These are phyloP conservation scores for Perilla frutescens DNA, from an alignment of 257 asterid species.

Conservation along the genomic window DNA sequence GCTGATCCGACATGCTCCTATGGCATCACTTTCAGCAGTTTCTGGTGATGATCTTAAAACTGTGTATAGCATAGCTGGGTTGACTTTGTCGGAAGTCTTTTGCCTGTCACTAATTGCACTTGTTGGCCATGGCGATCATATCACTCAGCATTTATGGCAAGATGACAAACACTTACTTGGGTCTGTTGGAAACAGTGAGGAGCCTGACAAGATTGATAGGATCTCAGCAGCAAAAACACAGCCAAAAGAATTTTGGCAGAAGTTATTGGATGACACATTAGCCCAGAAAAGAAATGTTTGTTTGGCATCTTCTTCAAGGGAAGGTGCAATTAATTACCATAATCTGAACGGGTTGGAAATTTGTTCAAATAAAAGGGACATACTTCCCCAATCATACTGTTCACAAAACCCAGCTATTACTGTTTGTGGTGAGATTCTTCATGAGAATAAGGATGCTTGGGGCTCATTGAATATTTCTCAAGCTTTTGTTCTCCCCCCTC, in stretches of 20 bases:
- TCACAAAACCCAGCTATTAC: slow-evolving; percentile 86
- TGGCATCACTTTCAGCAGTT: slow-evolving; percentile 48
- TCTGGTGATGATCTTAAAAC: slow-evolving; percentile 44
- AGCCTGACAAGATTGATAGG: slow-evolving; percentile 38
- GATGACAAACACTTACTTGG: slow-evolving; percentile 51
- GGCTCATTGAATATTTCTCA: slow-evolving; percentile 73
- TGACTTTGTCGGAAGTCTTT: slow-evolving; percentile 90
- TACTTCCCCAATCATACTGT: slow-evolving; percentile 45
- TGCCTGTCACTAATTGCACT: slow-evolving; percentile 84
- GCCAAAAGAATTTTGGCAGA: slow-evolving; percentile 69
- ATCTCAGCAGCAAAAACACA: slow-evolving; percentile 36
- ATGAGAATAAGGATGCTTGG: slow-evolving; percentile 66
- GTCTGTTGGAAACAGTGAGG: slow-evolving; percentile 38
- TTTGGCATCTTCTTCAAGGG: slow-evolving; percentile 36
- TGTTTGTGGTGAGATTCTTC: slow-evolving; percentile 62
- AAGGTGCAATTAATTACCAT: slow-evolving; percentile 34
- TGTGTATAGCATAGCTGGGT: slow-evolving; percentile 56
- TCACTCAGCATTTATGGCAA: slow-evolving; percentile 60
- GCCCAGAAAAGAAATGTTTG: slow-evolving; percentile 47
- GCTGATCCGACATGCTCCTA: slow-evolving; percentile 81
- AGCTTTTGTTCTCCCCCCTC: slow-evolving; percentile 76
- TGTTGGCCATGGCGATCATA: slow-evolving; percentile 78
- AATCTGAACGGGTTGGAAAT: slow-evolving; percentile 36
- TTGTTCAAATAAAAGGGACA: slow-evolving; percentile 39
- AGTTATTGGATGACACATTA: slow-evolving; percentile 63